Percentiles rank a stretch among this genome's conserved stretches.
Evolutionary conservation across 441 rosid genomes (phyloP).

Genomic region (Populus hybrid): DNA sequence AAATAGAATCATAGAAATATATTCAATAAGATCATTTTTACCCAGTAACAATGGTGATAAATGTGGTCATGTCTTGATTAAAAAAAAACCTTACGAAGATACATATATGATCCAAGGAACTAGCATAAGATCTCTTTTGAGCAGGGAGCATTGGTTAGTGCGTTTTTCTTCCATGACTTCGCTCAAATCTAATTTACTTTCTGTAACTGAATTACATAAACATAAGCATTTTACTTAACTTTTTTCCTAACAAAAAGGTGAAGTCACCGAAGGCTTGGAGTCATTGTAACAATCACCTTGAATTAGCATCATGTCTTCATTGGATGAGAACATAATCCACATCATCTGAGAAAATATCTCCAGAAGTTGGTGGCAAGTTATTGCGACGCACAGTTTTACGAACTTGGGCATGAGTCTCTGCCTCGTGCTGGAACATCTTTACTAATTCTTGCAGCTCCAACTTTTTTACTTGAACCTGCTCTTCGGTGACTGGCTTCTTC

Average conservation of each 20-base stretch:
- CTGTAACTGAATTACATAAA: too few relatives aligned
- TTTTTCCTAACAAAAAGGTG: too few relatives aligned
- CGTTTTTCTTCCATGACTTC: too few relatives aligned
- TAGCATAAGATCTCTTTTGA: background rate
- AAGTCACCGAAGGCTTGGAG: background rate
- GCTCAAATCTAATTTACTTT: too few relatives aligned
- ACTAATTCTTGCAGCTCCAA: constrained; percentile 81
- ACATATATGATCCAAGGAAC: background rate
- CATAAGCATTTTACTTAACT: background rate
- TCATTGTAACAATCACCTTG: background rate
- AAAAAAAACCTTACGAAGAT: background rate
- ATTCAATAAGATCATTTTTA: too few relatives aligned
- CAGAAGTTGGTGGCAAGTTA: constrained; percentile 81
- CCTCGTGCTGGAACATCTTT: constrained; percentile 90
- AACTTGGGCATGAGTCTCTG: constrained; percentile 93
- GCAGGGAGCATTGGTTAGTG: background rate
- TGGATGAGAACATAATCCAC: constrained; percentile 62
- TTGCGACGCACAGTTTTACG: constrained; percentile 36
- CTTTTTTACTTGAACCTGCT: constrained; percentile 65
- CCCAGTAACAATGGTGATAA: too few relatives aligned
- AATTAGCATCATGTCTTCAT: constrained; percentile 15
- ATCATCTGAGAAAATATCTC: constrained; percentile 44
- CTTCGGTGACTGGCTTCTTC: constrained; percentile 59
- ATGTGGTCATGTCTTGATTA: too few relatives aligned
- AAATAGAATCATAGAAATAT: too few relatives aligned